Evolutionary conservation across 139 green algal genomes (phyloP).

Genomic region (Penium margaritaceum): DNA sequence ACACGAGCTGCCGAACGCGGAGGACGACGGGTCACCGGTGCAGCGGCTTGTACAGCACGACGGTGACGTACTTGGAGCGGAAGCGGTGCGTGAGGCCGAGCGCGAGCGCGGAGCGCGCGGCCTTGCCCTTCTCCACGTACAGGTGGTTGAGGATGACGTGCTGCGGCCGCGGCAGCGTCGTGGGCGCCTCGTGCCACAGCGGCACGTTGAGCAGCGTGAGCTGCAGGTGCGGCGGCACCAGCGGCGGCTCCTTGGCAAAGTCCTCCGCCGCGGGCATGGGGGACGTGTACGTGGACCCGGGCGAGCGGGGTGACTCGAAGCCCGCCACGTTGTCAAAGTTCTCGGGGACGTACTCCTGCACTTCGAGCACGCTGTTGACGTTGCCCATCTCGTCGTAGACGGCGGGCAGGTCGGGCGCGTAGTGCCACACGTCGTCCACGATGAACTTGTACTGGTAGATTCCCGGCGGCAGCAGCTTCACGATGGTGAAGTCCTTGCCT

Average conservation of each 20-base stretch:
- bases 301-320: conserved; percentile 87
- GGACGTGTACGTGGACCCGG: conserved; percentile 72
- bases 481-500: conserved; percentile 87
- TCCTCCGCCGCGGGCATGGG: conserved; percentile 68
- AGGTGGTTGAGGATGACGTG: conserved; percentile 97
- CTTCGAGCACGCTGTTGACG: conserved; percentile 98
- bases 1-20: too few species aligned
- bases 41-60: conserved; percentile 61
- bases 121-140: conserved; percentile 56
- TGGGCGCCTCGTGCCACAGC: conserved; percentile 58
- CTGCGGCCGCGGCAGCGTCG: conserved; percentile 81
- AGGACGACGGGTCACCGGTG: too few species aligned
- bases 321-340: conserved; percentile 80
- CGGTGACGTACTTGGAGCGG: conserved; percentile 93
- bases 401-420: conserved; percentile 85
- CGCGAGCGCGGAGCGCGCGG: conserved; percentile 60
- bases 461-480: conserved; percentile 59
- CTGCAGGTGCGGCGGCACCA: conserved; percentile 86
- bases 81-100: conserved; percentile 87
- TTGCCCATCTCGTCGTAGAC: conserved; percentile 96
- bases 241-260: conserved; percentile 90
- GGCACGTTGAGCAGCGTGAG: conserved; percentile 94
- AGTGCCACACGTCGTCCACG: conserved; percentile 93
- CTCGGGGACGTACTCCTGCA: conserved; percentile 86
- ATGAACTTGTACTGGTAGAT: conserved; percentile 62